phyloP scores from a whole-genome alignment of 176 grass and related monocot species.

The Juncus inflexus region DNA sequence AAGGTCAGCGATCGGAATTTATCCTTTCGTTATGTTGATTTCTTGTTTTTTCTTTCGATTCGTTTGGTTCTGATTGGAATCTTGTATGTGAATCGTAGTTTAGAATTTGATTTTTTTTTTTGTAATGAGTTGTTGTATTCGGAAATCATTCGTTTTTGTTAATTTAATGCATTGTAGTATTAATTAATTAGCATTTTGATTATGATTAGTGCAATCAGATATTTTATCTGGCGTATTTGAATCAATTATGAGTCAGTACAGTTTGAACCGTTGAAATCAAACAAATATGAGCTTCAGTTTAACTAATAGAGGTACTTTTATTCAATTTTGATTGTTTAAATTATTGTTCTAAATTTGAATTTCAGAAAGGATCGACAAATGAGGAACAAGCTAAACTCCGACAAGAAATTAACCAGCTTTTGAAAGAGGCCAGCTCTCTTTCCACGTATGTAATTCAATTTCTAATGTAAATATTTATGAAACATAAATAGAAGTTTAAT shows the following conservation, averaged over 20 bases:
- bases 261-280: no score
- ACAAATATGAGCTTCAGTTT: no score
- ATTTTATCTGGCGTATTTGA: no score
- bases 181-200: no score
- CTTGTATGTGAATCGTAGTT: no score
- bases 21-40: background rate
- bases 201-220: no score
- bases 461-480: slow-evolving; percentile 4
- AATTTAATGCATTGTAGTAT: no score
- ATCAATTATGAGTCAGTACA: no score
- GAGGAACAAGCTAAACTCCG: slow-evolving; percentile 54
- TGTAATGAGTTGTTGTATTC: no score
- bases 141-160: no score
- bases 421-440: slow-evolving; percentile 64
- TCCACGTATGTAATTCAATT: slow-evolving; percentile 47
- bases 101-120: no score
- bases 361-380: slow-evolving; percentile 53
- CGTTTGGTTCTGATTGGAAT: background rate
- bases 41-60: slow-evolving; percentile 4
- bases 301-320: background rate
- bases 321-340: slow-evolving; percentile 11
- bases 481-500: slow-evolving; percentile 3
- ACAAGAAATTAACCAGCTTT: slow-evolving; percentile 59
- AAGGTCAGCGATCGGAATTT: slow-evolving; percentile 46
- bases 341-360: slow-evolving; percentile 11